Conservation (phyloP, 768 basidiomycete genomes). For the Podaxis rugospora region DNA sequence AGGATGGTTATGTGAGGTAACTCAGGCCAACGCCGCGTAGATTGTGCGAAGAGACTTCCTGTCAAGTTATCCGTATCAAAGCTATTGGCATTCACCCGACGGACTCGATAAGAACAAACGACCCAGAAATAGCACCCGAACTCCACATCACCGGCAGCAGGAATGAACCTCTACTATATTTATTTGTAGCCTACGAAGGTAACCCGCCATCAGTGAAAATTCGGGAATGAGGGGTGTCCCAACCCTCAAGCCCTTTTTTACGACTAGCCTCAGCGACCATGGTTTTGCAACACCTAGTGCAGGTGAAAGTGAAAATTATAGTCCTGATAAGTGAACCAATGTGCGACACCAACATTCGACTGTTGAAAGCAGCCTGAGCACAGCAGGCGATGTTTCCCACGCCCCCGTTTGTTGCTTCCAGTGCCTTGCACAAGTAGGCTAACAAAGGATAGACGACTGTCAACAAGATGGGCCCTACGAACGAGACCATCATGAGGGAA, state of each 20-base stretch:
- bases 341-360: slow-evolving; percentile 21
- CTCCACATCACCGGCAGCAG: slow-evolving; percentile 22
- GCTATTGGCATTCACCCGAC: background rate
- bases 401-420: slow-evolving; percentile 33
- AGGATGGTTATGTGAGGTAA: slow-evolving; percentile 22
- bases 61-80: background rate
- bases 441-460: slow-evolving; percentile 38
- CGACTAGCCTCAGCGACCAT: slow-evolving; percentile 30
- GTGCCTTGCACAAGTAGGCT: slow-evolving; percentile 31
- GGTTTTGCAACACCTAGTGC: slow-evolving; percentile 28
- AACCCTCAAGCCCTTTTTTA: background rate
- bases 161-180: slow-evolving; percentile 21
- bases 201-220: background rate
- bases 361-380: slow-evolving; percentile 28
- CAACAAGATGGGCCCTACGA: slow-evolving; percentile 30
- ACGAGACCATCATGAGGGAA: slow-evolving; percentile 31
- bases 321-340: background rate
- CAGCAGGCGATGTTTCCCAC: slow-evolving; percentile 27
- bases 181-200: slow-evolving; percentile 24
- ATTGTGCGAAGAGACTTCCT: slow-evolving; percentile 29
- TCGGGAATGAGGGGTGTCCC: background rate
- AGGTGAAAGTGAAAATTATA: background rate
- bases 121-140: slow-evolving; percentile 20
- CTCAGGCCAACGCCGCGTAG: slow-evolving; percentile 23
- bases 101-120: background rate